A percentile compares a stretch with the other conserved stretches of the same genome.
These are phyloP conservation scores for Porcisia deanei DNA, from an alignment of 208 protist genomes.

Conservation along the genomic window DNA sequence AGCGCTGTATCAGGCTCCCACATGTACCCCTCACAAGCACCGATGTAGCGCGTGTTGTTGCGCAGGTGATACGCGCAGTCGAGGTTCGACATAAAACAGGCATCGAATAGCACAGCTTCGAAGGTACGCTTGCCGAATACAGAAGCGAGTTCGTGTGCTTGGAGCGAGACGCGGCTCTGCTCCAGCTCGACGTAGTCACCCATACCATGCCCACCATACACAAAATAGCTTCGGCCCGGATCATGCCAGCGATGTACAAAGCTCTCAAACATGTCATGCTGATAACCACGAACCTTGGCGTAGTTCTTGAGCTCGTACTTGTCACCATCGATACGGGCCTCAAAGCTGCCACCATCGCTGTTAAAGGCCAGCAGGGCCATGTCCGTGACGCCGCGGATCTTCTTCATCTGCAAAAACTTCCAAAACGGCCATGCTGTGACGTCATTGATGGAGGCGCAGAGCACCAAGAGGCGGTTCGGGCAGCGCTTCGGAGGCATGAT, in stretches of 20 bases:
- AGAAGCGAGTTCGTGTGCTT: constrained; percentile 71
- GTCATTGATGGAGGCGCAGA: constrained; percentile 87
- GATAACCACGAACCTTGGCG: constrained; percentile 54
- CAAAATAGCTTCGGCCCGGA: constrained; percentile 75
- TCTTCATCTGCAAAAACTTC: constrained; percentile 91
- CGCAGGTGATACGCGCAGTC: constrained; percentile 86
- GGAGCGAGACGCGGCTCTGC: constrained; percentile 52
- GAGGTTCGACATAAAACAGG: constrained; percentile 89
- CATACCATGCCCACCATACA: constrained; percentile 90
- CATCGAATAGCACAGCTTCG: constrained; percentile 86
- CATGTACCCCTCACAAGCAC: constrained; percentile 83
- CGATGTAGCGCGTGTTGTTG: constrained; percentile 83
- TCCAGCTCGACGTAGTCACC: constrained; percentile 88
- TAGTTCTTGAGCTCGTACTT: constrained; percentile 78
- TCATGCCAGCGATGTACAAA: constrained; percentile 73
- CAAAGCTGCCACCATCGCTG: constrained; percentile 84
- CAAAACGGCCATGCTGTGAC: constrained; percentile 87
- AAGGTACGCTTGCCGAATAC: constrained; percentile 67
- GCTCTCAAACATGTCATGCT: constrained; percentile 68
- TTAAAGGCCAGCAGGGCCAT: constrained; percentile 87
- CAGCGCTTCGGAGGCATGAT: constrained; percentile 29
- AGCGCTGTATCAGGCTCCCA: constrained; percentile 82
- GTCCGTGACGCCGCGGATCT: constrained; percentile 70
- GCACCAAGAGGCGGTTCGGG: constrained; percentile 64
- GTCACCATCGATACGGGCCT: constrained; percentile 76